These are phyloP conservation scores for Vaccinium vitisidaea DNA, from an alignment of 148 eudicot species.

Conservation along the genomic window DNA sequence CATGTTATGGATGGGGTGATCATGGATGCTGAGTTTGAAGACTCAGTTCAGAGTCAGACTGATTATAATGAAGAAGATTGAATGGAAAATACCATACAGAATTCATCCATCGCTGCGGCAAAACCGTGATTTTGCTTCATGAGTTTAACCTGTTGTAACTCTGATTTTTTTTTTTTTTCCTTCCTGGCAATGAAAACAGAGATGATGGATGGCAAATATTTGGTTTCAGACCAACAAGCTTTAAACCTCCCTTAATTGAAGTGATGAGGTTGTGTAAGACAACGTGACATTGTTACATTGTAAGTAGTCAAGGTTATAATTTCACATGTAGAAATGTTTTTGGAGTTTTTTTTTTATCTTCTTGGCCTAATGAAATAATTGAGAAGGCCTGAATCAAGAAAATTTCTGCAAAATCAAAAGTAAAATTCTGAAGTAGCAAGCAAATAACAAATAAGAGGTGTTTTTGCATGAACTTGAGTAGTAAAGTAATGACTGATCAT, in stretches of 20 bases:
- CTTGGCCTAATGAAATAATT: not conserved
- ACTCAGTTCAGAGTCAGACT: slow-evolving; percentile 46
- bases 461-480: not conserved
- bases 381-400: not conserved
- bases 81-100: not conserved
- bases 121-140: not conserved
- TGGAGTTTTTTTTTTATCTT: not conserved
- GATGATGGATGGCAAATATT: not conserved
- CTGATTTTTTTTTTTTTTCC: not conserved
- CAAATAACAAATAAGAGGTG: not conserved
- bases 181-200: not conserved
- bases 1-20: slow-evolving; percentile 84
- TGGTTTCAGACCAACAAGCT: not conserved
- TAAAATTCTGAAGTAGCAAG: not conserved
- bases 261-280: not conserved
- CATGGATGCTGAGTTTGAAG: slow-evolving; percentile 79
- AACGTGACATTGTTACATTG: not conserved
- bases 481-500: not conserved
- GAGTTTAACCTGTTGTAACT: not conserved
- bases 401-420: not conserved
- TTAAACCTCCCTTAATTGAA: not conserved
- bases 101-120: not conserved
- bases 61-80: slow-evolving; percentile 36
- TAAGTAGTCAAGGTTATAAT: not conserved
- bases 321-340: not conserved